Evolutionary conservation across 495 filamentous ascomycete genomes (phyloP).

Genomic region (Bacidia rubella): DNA sequence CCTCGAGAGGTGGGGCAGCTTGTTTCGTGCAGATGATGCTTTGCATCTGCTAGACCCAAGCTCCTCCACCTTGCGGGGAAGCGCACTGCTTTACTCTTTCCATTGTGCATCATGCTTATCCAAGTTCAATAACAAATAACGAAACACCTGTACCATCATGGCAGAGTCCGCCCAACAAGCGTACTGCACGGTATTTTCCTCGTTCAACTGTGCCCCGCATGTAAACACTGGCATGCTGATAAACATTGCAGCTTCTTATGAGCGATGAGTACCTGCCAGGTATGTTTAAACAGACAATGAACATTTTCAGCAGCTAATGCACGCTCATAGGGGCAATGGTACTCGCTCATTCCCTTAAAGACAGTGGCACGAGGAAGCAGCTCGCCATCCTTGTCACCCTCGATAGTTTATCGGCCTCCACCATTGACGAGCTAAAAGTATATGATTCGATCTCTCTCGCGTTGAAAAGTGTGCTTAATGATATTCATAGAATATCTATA

Average conservation of each 20-base stretch:
- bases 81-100: neutral
- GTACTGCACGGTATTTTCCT: conserved; percentile 17
- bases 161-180: conserved; percentile 9
- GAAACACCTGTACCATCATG: conserved; percentile 5
- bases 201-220: neutral
- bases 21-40: neutral
- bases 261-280: conserved; percentile 87
- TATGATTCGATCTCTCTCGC: conserved; percentile 5
- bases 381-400: conserved; percentile 72
- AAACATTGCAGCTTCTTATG: conserved; percentile 56
- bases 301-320: neutral
- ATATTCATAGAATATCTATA: conserved; percentile 54
- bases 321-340: conserved; percentile 63
- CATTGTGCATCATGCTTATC: neutral
- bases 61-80: neutral
- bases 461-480: neutral
- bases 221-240: conserved; percentile 2
- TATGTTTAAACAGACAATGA: conserved; percentile 22
- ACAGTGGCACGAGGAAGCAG: conserved; percentile 77
- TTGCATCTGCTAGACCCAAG: neutral
- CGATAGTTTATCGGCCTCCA: conserved; percentile 55
- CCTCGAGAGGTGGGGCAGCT: neutral
- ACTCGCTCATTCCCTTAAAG: conserved; percentile 85
- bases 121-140: neutral
- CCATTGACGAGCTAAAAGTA: conserved; percentile 69